These are phyloP conservation scores for Epichloe gansuensis DNA, from an alignment of 2,329 filamentous ascomycete genomes.

Conservation along the genomic window DNA sequence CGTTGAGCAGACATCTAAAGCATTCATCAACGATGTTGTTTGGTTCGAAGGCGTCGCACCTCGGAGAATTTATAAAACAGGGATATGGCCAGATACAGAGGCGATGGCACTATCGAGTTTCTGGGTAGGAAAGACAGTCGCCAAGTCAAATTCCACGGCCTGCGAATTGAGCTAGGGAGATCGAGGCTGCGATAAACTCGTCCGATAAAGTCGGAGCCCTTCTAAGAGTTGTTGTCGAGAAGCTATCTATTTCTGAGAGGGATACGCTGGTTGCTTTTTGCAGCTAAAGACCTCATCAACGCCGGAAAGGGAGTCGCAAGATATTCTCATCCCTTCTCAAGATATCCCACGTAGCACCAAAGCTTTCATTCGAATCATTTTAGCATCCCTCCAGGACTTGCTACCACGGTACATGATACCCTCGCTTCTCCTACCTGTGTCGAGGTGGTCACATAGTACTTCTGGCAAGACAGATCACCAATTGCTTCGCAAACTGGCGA, in stretches of 20 bases:
- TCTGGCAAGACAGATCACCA: background rate
- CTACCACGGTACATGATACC: background rate
- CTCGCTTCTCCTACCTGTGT: background rate
- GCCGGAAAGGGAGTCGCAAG: background rate
- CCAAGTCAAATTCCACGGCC: constrained; percentile 11
- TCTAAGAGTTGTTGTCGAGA: background rate
- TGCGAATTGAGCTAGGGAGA: background rate
- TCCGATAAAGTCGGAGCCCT: background rate
- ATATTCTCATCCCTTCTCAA: background rate
- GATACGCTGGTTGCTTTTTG: background rate
- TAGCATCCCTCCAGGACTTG: background rate
- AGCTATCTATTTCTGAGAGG: background rate
- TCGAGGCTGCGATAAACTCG: background rate
- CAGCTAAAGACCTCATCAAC: background rate
- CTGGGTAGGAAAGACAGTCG: constrained; percentile 8
- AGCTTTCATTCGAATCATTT: background rate
- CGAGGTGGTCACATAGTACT: background rate
- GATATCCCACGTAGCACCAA: background rate
- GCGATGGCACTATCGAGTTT: constrained; percentile 18
- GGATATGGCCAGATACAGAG: background rate
- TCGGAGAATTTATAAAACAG: background rate
- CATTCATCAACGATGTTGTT: background rate
- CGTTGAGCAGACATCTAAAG: background rate
- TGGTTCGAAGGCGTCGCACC: background rate
- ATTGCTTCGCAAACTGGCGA: background rate